Evolutionary conservation across 2,329 filamentous ascomycete genomes (phyloP), one percentile per base, ranked within the genome.

Genomic region (Cladosporium austrohemisphaericum): DNA sequence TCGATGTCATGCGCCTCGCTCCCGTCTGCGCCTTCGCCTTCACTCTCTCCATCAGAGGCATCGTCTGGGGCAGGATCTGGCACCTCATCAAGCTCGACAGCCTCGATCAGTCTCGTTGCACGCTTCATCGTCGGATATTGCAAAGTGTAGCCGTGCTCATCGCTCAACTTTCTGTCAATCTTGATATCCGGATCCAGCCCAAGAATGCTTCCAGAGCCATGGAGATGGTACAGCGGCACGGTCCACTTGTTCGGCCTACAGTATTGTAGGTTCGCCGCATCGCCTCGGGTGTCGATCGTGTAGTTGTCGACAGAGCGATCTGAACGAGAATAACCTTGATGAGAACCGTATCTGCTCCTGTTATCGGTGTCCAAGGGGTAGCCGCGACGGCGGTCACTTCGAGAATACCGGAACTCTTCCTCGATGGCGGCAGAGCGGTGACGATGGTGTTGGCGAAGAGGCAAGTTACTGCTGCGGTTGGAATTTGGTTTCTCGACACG

Each of bases 181-280:
- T 77, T 78, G 50, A 84, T 72, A 36, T 76, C 73, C 2, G 71
- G 70, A 1, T 73, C 65, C 0, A 84, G 71, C 0, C 91, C 92
- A 10, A 97, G 66, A 1, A 96, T 72, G 50, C 75, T 76, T 2
- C 89, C 89, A 49, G 74, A 72, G 11, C 89, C 87, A 53, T 72
- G 71, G 5, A 88, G 83, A 53, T 77, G 76, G 63, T 94, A 96
- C 2, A 69, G 60, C 0, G 90, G 89, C 9, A 94, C 70, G 47
- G 77, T 79, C 55, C 86, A 86, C 28, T 80, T 80, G 63, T 95
- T 83, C 31, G 86, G 76, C 22, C 80, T 78, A 2, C 87, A 88
- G 64, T 91, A 96, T 20, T 78, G 77, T 36, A 85, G 67, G 56
- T 93, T 89, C 40, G 89, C 77, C 4, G 77, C 72, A 60, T 97